A percentile compares a stretch with the other conserved stretches of the same genome.
These are phyloP conservation scores for Jamesozyma rosinii DNA, from an alignment of 805 yeast genomes.

Conservation along the genomic window DNA sequence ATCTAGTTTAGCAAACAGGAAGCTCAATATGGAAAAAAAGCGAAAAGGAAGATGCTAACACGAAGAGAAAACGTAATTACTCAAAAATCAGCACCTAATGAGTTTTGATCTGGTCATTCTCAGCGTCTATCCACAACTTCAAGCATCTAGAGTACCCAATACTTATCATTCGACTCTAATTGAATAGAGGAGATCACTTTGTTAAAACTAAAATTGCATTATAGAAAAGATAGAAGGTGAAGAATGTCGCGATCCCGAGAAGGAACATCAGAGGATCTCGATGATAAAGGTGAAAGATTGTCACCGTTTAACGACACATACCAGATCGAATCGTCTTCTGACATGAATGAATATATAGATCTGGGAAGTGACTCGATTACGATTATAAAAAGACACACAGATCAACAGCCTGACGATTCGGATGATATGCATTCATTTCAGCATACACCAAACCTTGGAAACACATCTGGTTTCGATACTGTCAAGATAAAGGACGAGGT, in stretches of 20 bases:
- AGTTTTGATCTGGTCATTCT: neutral
- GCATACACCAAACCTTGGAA: conserved; percentile 20
- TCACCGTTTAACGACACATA: conserved; percentile 28
- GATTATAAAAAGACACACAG: neutral
- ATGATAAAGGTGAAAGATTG: conserved; percentile 10
- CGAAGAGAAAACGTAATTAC: no score
- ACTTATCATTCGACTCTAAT: no score
- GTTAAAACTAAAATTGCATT: no score
- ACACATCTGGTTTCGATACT: conserved; percentile 12
- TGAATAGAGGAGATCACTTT: no score
- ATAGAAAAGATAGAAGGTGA: no score
- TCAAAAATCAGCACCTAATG: neutral
- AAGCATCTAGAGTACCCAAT: no score
- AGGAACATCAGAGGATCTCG: neutral
- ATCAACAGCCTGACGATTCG: conserved; percentile 1
- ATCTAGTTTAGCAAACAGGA: no score
- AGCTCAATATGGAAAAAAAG: no score
- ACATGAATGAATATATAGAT: conserved; percentile 8
- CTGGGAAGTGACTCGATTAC: conserved; percentile 3
- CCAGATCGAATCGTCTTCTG: conserved; percentile 15
- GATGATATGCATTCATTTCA: conserved; percentile 19
- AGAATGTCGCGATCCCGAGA: neutral
- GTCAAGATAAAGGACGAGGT: conserved; percentile 8
- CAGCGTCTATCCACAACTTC: no score
- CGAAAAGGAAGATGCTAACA: no score